Evolutionary conservation across 192 early-diverging fungal genomes (phyloP), one percentile per base, ranked within the genome.

Genomic region (Martensiomyces pterosporus): DNA sequence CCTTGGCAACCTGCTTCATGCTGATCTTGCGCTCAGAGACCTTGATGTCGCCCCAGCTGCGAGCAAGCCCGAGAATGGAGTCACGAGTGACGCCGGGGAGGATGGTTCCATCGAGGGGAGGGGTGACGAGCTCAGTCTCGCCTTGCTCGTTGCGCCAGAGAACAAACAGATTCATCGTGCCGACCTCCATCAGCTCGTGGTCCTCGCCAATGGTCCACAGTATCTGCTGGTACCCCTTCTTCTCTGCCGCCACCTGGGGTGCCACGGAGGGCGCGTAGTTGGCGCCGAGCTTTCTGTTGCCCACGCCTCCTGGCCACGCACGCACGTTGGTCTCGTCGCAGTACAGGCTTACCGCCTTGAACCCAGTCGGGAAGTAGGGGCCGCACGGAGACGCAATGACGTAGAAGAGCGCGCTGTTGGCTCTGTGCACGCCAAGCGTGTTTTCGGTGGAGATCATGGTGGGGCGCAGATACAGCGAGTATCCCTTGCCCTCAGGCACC

Each of bases 101-200:
- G 55, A 97, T 95, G 37, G 91, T 87, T 15, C 94, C 94, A 64
- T 97, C 91, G 47, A 97, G 80, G 17, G 85, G 84, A 19, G 94
- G 94, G 9, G 94, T 97, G 8, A 90, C 68, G 35, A 97, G 80
- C 78, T 97, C 92, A 10, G 29, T 70, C 59, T 93, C 82, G 40
- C 89, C 90, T 29, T 82, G 36, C 40, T 86, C 84, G 74, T 90
- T 92, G 57, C 80, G 86, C 88, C 87, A 90, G 72, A 76, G 79
- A 24, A 88, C 80, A 77, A 97, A 97, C 63, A 89, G 83, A 80
- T 97, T 97, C 91, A 95, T 95, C 23, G 94, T 93, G 24, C 94
- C 94, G 27, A 97, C 93, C 74, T 97, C 94, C 40, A 92, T 97
- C 41, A 97, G 70, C 57, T 86, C 74, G 55, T 89, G 77, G 15